Evolutionary conservation across 2,329 filamentous ascomycete species (phyloP), one percentile per base, ranked within the genome.

Genomic region (Juglanconis sp.): DNA sequence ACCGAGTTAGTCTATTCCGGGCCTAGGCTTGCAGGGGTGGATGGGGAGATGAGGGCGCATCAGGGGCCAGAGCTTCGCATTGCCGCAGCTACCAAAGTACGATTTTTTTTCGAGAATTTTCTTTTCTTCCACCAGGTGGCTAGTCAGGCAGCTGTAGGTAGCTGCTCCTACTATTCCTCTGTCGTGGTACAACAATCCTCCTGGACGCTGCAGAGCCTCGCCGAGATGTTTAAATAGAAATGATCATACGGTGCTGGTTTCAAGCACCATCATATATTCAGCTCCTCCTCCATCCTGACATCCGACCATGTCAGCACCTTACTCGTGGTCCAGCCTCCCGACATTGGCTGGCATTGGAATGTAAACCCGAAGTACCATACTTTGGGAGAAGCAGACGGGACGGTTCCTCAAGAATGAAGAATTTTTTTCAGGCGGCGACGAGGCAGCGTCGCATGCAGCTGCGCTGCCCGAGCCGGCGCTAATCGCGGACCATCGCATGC

Each of bases 201-300:
- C 40, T 40, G 48, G 9, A 38, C 48, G 8, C 42, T 50, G 56
- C 48, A 60, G 47, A 44, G 40, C 40, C 55, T 53, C 24, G 40
- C 32, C 50, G 50, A 36, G 50, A 4, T 40, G 31, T 58, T 47
- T 34, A 61, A 58, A 61, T 58, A 49, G 42, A 50, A 57, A 0
- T 58, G 32, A 54, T 61, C 59, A 50, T 55, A 54, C 59, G 46
- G 46, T 56, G 34, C 34, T 48, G n/a, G 53, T 56, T 24, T 40
- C 53, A 32, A 49, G 35, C 17, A 40, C 31, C n/a, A 46, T 31
- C 11, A 11, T 24, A 24, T 24, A 24, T 42, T 49, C 53, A 48
- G 44, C 53, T 40, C 53, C 44, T 36, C 44, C 24, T 5, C 44
- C 44, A 6, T n/a, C 8, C 13, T 17, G 17, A 47, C 51, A 53